Evolutionary conservation across 805 yeast species (phyloP).

Genomic region (Nakazawaea ambrosiae): DNA sequence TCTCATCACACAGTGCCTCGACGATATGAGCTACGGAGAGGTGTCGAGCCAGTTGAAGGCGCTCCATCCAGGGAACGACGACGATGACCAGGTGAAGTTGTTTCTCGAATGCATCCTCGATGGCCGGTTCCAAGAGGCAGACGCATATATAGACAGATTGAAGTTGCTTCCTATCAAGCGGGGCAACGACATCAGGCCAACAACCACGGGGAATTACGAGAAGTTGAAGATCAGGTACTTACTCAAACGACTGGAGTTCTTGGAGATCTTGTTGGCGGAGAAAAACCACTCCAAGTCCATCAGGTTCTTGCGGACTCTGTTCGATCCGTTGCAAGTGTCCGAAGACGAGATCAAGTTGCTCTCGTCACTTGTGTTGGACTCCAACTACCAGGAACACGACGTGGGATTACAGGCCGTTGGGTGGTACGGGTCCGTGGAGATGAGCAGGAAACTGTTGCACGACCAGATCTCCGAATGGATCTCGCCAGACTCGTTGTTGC

Average conservation of each 20-base stretch:
- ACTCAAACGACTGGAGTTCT: constrained; percentile 31
- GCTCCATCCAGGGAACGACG: constrained; percentile 11
- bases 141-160: constrained; percentile 17
- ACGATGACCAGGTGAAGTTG: constrained; percentile 21
- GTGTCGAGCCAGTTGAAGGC: constrained; percentile 31
- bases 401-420: constrained; percentile 18
- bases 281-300: constrained; percentile 28
- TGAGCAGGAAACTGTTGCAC: constrained; percentile 34
- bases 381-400: constrained; percentile 18
- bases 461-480: constrained; percentile 36
- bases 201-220: background rate
- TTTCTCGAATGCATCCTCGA: constrained; percentile 29
- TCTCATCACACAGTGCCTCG: constrained; percentile 40
- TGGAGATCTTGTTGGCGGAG: constrained; percentile 31
- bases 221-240: constrained; percentile 20
- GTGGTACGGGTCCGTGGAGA: constrained; percentile 23
- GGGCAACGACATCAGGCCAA: constrained; percentile 4
- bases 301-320: constrained; percentile 27
- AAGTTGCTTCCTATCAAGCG: background rate
- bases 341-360: constrained; percentile 12
- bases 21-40: constrained; percentile 38
- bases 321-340: constrained; percentile 20
- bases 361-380: constrained; percentile 17
- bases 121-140: constrained; percentile 37
- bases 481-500: constrained; percentile 46